Evolutionary conservation across 305 asterid species (phyloP), one percentile per base, ranked within the genome.

Genomic region (Fraxinus ornus): DNA sequence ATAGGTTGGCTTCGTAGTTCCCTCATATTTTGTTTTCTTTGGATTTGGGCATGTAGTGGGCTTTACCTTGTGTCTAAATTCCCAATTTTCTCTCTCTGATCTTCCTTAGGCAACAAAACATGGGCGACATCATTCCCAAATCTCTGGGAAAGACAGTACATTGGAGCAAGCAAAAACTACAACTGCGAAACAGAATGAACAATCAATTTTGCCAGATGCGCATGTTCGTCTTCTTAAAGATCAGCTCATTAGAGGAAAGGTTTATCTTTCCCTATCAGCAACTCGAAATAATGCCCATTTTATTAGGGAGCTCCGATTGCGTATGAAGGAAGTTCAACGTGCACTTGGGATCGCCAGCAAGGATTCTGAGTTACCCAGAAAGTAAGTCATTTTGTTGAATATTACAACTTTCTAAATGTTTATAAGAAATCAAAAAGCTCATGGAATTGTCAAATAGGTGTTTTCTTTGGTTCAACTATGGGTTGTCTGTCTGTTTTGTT

Each of bases 271-370:
- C 81, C 97, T 93, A 70, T 85, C 95, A 33, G 94, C 87, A 2
- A 92, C 97, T 76, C 89, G 93, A 83, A 95, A 77, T 83, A 93
- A 93, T 84, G 88, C 95, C 41, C 95, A 87, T 86, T 95, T 92
- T 81, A 81, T 90, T 33, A 90, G 96, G 89, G 98, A 95, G 86
- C 97, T 95, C 55, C 94, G 98, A 4, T 83, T 90, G 90, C 96
- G 96, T 17, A 90, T 93, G 81, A 95, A 93, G 88, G 98, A 95
- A 90, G 93, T 93, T 83, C 86, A 60, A 9, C 90, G 92, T 71
- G 91, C 85, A 60, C 93, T 94, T 84, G 98, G 95, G 80, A 93
- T 84, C 35, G 91, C 96, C 83, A 84, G 90, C 76, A 92, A 91
- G 86, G 98, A 94, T 88, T 89, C 97, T 41, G 97, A 92, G 79